A percentile compares a stretch with the other conserved stretches of the same genome.
phyloP scores from a whole-genome alignment of 192 early-diverging fungal genomes.

The Entomortierella parvispora region DNA sequence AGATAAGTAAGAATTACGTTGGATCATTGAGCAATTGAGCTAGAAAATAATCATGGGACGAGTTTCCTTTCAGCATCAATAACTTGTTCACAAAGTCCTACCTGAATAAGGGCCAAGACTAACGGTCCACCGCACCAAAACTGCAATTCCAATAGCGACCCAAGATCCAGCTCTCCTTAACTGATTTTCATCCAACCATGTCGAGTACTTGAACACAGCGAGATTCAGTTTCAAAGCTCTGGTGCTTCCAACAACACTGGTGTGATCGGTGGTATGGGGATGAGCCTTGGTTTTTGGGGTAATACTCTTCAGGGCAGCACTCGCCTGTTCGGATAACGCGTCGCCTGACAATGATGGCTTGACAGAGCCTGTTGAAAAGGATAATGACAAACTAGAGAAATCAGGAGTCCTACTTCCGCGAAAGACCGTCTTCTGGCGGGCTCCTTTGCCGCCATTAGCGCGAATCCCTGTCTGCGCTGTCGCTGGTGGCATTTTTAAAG shows the following conservation, averaged over 20 bases:
- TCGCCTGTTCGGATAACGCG: not conserved
- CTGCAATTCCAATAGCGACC: conserved; percentile 57
- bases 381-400: not conserved
- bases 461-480: too few species aligned
- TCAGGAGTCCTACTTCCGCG: not conserved
- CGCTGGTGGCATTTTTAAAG: too few species aligned
- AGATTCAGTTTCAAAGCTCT: conserved; percentile 22
- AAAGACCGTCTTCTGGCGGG: not conserved
- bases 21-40: too few species aligned
- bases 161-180: conserved; percentile 46
- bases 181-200: conserved; percentile 54
- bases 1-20: not conserved
- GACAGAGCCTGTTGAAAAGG: not conserved
- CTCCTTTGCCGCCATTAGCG: conserved; percentile 20
- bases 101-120: conserved; percentile 82
- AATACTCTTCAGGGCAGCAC: not conserved
- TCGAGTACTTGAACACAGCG: conserved; percentile 26
- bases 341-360: not conserved
- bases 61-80: too few species aligned
- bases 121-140: conserved; percentile 74
- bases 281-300: not conserved
- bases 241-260: not conserved
- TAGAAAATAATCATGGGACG: too few species aligned
- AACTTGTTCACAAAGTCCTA: too few species aligned
- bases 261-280: not conserved